These are phyloP conservation scores for Fusarium torulosum DNA, from an alignment of 2,329 filamentous ascomycete genomes.

Conservation along the genomic window DNA sequence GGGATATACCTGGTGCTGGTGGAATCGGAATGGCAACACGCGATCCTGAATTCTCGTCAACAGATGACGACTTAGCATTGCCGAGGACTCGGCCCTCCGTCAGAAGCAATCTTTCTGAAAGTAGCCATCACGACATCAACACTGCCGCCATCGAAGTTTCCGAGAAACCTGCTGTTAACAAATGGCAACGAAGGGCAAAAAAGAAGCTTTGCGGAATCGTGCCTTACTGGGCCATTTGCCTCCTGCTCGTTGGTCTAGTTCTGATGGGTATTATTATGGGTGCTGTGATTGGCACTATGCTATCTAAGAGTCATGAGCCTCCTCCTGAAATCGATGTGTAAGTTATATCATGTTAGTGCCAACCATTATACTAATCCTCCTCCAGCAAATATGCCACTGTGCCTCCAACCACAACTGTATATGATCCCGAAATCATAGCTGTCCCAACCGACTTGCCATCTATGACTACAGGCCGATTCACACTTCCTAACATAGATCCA, in stretches of 20 bases:
- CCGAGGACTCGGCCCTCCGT: conserved; percentile 65
- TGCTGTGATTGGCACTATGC: conserved; percentile 65
- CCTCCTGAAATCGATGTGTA: conserved; percentile 27
- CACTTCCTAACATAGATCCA: conserved; percentile 66
- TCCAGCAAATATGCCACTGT: conserved; percentile 39
- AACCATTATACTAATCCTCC: conserved; percentile 11
- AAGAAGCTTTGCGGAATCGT: conserved; percentile 70
- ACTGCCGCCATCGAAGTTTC: conserved; percentile 59
- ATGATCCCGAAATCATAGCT: conserved; percentile 64
- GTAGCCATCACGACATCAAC: conserved; percentile 68
- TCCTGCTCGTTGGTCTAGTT: conserved; percentile 62
- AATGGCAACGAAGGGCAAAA: conserved; percentile 67
- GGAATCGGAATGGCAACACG: conserved; percentile 71
- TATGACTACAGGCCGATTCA: conserved; percentile 67
- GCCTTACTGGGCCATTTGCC: conserved; percentile 71
- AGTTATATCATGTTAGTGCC: conserved; percentile 1
- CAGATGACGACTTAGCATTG: conserved; percentile 64
- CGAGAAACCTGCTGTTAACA: conserved; percentile 63
- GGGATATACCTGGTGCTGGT: conserved; percentile 67
- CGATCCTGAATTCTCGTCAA: conserved; percentile 72
- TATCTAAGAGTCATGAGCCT: conserved; percentile 44
- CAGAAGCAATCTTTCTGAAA: conserved; percentile 62
- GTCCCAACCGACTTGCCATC: conserved; percentile 64
- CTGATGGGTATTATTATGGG: conserved; percentile 69
- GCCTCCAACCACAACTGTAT: conserved; percentile 53